Evolutionary conservation across 106 monocot genomes (phyloP).

Genomic region (Gastrodia elata): DNA sequence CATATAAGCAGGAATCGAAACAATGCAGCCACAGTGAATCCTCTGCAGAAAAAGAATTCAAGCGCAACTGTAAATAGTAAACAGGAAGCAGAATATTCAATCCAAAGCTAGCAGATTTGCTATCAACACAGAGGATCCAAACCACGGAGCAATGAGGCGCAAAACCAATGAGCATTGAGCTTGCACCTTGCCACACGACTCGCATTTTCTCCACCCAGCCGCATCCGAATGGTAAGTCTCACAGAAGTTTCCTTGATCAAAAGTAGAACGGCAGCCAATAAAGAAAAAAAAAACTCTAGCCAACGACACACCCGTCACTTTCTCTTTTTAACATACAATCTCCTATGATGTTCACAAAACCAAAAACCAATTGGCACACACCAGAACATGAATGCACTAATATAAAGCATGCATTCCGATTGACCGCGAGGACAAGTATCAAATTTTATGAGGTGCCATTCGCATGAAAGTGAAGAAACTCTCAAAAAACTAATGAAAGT

Average conservation of each 20-base stretch:
- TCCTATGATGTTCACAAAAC: too few relatives aligned
- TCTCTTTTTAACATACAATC: too few relatives aligned
- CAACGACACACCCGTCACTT: too few relatives aligned
- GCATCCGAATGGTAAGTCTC: conserved; percentile 43
- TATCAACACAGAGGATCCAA: too few relatives aligned
- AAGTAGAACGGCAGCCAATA: conserved; percentile 17
- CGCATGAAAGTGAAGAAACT: too few relatives aligned
- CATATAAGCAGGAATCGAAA: conserved; percentile 27
- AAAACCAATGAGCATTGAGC: neutral
- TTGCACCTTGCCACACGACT: conserved; percentile 49
- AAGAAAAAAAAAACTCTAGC: neutral
- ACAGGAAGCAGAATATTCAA: neutral
- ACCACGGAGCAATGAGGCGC: too few relatives aligned
- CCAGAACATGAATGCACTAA: too few relatives aligned
- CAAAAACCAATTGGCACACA: too few relatives aligned
- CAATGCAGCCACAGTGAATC: conserved; percentile 60
- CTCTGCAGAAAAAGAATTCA: conserved; percentile 19
- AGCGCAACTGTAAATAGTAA: neutral
- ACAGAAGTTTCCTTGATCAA: conserved; percentile 51
- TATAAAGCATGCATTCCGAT: too few relatives aligned
- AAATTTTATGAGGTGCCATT: too few relatives aligned
- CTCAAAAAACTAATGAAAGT: too few relatives aligned
- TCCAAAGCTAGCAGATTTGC: neutral
- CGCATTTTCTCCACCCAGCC: conserved; percentile 61
- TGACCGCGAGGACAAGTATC: too few relatives aligned